Evolutionary conservation across 2,329 filamentous ascomycete species (phyloP), one percentile per base, ranked within the genome.

Genomic region (Clarireedia hainanense): DNA sequence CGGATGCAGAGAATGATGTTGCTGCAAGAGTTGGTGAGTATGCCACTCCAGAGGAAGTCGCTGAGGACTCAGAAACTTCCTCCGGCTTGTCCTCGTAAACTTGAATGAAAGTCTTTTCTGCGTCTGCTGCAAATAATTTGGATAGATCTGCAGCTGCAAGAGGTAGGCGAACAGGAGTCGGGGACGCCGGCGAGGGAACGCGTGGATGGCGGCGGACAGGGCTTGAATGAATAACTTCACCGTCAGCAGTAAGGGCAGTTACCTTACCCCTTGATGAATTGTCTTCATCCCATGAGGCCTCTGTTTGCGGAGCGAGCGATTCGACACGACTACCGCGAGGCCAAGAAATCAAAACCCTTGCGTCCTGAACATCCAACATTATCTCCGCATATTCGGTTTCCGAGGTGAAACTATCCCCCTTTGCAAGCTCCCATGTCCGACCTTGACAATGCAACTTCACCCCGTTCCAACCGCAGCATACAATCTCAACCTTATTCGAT

Each of bases 391-490:
- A 83, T 68, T 91, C 89, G 30, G 91, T 91, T 72, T 95, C 89
- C 57, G 91, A 95, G 47, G 85, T 87, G 72, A 96, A 97, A 50
- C 83, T 88, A 69, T 96, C 91, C 17, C 88, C 90, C 74, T 96
- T 96, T 61, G 77, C 79, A 66, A 99, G 73, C 63, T 96, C 89
- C 77, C 89, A 92, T 3, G 89, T 87, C 63, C 86, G 84, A 56
- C 90, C 90, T 72, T 92, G 87, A 75, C 90, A 96, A 73, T 96
- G 91, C 63, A 99, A 74, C 75, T 90, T 95, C 62, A 94, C 78
- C 15, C 94, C 94, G 71, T 99, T 99, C 92, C 92, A 97, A 23
- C 94, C 94, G 67, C 88, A 82, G 76, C 94, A 99, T 66, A 89
- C 80, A 65, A 99, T 87, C 71, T 96, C 89, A 47, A 99, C 82